Evolutionary conservation across 768 basidiomycete genomes (phyloP), one percentile per base, ranked within the genome.

Genomic region (Russula dissimulans): DNA sequence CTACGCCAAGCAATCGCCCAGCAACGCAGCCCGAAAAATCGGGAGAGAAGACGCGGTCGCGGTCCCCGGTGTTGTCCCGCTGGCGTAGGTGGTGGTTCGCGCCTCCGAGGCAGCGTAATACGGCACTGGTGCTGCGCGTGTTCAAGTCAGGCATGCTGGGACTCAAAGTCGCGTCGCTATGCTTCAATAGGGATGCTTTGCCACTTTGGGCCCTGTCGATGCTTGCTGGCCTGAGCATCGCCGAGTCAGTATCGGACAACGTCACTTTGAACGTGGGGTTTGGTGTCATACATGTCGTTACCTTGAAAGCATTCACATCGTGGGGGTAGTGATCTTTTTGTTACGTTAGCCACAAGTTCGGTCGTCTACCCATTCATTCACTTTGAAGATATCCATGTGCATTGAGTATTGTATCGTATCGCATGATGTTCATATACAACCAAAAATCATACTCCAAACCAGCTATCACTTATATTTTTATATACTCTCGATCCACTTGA

Each of bases 211-310:
- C 72, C 4, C 48, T 72, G 54, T 69, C 59, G 0, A 55, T 67
- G 14, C 67, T 77, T 42, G 68, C 73, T 8, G 62, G 66, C 1
- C 71, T 77, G 1, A 79, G 79, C 2, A 65, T 81, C 31, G 58
- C 71, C 22, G 81, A 83, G 69, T 79, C 77, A 12, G 71, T 77
- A 69, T 76, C 75, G 29, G 78, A 80, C 48, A 69, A 68, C 22
- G 60, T 78, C 10, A 57, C 64, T 53, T 65, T 73, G 15, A 77
- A 79, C 0, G 42, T 75, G 1, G 59, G 74, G 36, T 69, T 82
- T 15, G 76, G 72, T 0, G 26, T 71, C 26, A 56, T 75, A n/a
- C 81, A 83, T 67, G 32, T 77, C 5, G 71, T 42, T 10, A 50
- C 54, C 22, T 22, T 65, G 34, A 59, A 59, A 32, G 46, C 22